These are phyloP conservation scores for Clonostachys byssicola DNA, from an alignment of 2,329 filamentous ascomycete species.

Conservation along the genomic window DNA sequence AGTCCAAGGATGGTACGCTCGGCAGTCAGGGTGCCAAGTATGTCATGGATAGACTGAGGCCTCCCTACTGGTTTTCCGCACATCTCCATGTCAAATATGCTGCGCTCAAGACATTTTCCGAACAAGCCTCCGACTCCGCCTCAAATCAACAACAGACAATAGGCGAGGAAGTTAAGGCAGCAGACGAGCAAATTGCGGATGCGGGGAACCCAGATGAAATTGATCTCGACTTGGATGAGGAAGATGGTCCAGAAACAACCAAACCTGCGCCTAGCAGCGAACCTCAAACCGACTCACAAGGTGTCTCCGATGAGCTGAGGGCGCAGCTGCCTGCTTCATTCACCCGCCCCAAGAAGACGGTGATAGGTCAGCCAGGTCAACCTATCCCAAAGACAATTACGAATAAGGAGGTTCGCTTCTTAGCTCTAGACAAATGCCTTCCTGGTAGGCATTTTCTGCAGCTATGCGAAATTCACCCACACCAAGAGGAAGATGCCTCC, in stretches of 20 bases:
- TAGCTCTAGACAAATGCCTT: conserved; percentile 89
- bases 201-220: conserved; percentile 62
- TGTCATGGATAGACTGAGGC: conserved; percentile 77
- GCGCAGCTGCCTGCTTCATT: conserved; percentile 77
- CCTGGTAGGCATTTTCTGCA: conserved; percentile 79
- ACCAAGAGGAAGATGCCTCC: conserved; percentile 23
- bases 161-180: neutral
- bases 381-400: conserved; percentile 68
- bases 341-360: conserved; percentile 32
- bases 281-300: neutral
- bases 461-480: conserved; percentile 58
- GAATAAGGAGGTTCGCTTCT: conserved; percentile 77
- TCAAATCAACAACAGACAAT: conserved; percentile 4
- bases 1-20: conserved; percentile 70
- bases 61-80: conserved; percentile 87
- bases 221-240: conserved; percentile 60
- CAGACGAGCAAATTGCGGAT: neutral
- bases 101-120: conserved; percentile 57
- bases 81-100: conserved; percentile 88
- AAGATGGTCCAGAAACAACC: conserved; percentile 27
- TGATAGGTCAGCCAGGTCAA: conserved; percentile 40
- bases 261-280: conserved; percentile 6
- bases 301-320: conserved; percentile 60
- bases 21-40: conserved; percentile 77
- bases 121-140: conserved; percentile 25